Percentiles rank a stretch among this genome's conserved stretches.
Evolutionary conservation across 1,284 basidiomycete genomes (phyloP).

Genomic region (Schizophyllum amplum): DNA sequence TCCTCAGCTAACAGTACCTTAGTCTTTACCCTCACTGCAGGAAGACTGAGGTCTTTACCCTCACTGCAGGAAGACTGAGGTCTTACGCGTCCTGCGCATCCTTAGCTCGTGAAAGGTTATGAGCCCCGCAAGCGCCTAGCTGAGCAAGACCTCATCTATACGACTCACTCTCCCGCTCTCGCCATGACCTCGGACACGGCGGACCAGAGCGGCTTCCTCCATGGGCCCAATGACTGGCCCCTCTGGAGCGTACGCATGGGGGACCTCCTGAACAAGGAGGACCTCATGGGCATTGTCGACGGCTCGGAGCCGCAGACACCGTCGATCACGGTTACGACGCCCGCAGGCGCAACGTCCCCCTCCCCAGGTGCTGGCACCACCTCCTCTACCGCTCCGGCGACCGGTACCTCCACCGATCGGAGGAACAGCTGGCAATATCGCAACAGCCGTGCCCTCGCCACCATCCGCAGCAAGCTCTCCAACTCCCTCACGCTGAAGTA

Average conservation of each 20-base stretch:
- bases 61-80: too few species aligned
- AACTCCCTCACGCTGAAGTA: too few species aligned
- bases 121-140: too few species aligned
- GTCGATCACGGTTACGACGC: not conserved
- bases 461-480: too few species aligned
- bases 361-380: too few species aligned
- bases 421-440: not conserved
- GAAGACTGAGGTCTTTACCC: too few species aligned
- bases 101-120: too few species aligned
- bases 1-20: too few species aligned
- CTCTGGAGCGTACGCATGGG: not conserved
- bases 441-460: not conserved
- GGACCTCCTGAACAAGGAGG: not conserved
- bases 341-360: too few species aligned
- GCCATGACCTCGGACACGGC: not conserved
- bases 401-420: not conserved
- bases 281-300: not conserved
- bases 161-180: not conserved
- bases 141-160: not conserved
- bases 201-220: not conserved
- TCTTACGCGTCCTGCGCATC: too few species aligned
- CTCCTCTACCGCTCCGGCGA: not conserved
- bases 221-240: not conserved
- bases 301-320: not conserved
- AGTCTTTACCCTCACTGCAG: too few species aligned